Base-by-base conservation (phyloP, 208 protist genomes). In the Blastocrithidia nonstop region DNA sequence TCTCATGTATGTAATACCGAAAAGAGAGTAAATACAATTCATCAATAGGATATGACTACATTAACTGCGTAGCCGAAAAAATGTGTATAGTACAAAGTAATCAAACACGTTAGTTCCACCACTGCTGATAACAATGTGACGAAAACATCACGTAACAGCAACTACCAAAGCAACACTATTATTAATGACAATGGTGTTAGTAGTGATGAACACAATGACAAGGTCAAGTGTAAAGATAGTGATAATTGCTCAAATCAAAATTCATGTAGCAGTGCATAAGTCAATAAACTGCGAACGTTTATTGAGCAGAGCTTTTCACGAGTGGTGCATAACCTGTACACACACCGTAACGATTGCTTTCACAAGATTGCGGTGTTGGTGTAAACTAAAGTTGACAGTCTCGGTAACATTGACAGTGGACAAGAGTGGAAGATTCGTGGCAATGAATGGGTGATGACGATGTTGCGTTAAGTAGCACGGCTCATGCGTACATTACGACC, bases 381-480 rank as follows among this genome's bases (percentile, higher is more conserved):
- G 11, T 52, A 60, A 23, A 54, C 58, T 11, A 93, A 93, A 50
- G 74, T 89, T 47, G 61, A 74, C 35, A 59, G 52, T 7, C 58
- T 89, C 26, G 67, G 62, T 17, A 24, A 35, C 15, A 33, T 76
- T 24, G 52, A 57, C 43, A 24, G 54, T 43, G 59, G 32, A 40
- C 61, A 53, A 41, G 39, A 72, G 47, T 93, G 80, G 77, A 22
- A 47, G 3, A 22, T 26, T 3, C 45, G 52, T 19, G 76, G 84
- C 22, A 84, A 88, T 45, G 71, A 85, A 49, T 93, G 79, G 80
- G 65, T 93, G 13, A 88, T 93, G 79, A 64, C 68, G 33, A 87
- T 88, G 77, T 60, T 93, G 44, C 59, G 72, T 8, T 79, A 93
- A 60, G 72, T 73, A 29, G 84, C 80, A 13, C 65, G 80, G 11